Evolutionary conservation across 306 rosid species (phyloP), one percentile per base, ranked within the genome.

Genomic region (Phaseolus lunatus): DNA sequence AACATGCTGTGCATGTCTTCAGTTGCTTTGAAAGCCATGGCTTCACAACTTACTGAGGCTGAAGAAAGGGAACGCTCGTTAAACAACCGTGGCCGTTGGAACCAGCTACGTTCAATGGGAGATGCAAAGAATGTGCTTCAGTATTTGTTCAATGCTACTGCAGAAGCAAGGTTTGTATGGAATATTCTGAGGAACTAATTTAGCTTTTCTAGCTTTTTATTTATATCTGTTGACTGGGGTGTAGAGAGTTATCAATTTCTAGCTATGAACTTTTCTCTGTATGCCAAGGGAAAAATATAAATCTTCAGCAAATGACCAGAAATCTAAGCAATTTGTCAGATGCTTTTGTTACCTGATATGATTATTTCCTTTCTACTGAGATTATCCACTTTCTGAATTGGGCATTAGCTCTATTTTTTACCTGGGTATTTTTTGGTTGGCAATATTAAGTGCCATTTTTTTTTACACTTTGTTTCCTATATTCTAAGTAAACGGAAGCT

Each of bases 81-180:
- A 81, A 79, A 78, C 67, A 86, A 82, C 79, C 94, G 87, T 19
- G 93, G 92, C 19, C 94, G 91, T 65, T 92, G 92, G 97, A 92
- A 81, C 79, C 94, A 89, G 80, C 74, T 90, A 63, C 97, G 97
- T 80, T 82, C 93, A 72, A 82, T 89, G 87, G 90, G 97, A 77
- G 97, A 92, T 47, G 91, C 94, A 57, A 92, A 92, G 87, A 84
- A 75, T 71, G 83, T 88, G 80, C 90, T 92, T 67, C 97, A 87
- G 70, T 72, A 81, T 85, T 77, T 89, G 86, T 89, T 92, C 78
- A 82, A 85, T 67, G 82, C 81, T 10, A 76, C 89, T 13, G 94
- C 84, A 20, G 94, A 89, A 73, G 80, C 94, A 78, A 92, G 97
- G 97, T 92, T 71, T 71, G 73, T 68, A 75, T 9, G 33, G 62